Evolutionary conservation across 2,329 filamentous ascomycete genomes (phyloP), one percentile per base, ranked within the genome.

Genomic region (Teratosphaeriaceae sp.): DNA sequence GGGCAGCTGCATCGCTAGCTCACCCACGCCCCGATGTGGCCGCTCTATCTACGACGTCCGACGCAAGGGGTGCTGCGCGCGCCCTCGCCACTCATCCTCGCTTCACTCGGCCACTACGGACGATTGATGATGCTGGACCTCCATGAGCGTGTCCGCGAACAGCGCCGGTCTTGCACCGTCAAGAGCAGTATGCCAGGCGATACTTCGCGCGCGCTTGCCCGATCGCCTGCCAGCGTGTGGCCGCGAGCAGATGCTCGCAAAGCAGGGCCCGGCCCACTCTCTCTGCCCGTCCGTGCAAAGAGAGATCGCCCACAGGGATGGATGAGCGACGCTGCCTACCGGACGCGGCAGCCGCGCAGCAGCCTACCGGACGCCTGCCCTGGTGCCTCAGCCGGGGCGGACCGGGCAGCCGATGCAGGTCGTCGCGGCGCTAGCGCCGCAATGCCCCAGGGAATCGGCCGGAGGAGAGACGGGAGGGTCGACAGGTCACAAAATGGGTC

Each of bases 1-100:
- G 65, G 65, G 57, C 64, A 64, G 65, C 65, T 69, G 67, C 67
- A 69, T 65, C 58, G 41, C 62, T 62, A 64, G 61, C 61, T 59
- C 45, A 43, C 43, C 63, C 61, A 60, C 65, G n/a, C 63, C 53
- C 64, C 53, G 62, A 68, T 62, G 49, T 51, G 60, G 65, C n/a
- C n/a, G n/a, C n/a, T 49, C 51, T 55, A 53, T 62, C 55, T 66
- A 66, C 51, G 48, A 46, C 41, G 48, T 29, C 22, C 46, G 49
- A 57, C 24, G 56, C 50, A 53, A 58, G 56, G 56, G 35, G 24
- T 19, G 20, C 15, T 19, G 31, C 11, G 20, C 20, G 13, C 21
- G 26, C 23, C 15, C n/a, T 15, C n/a, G 19, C 19, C 35, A 22
- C 4, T 38, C 8, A 15, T 38, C 35, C n/a, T n/a, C n/a, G n/a